Evolutionary conservation across 345 rosid species (phyloP), one percentile per base, ranked within the genome.

Genomic region (Rhizophora mangle): DNA sequence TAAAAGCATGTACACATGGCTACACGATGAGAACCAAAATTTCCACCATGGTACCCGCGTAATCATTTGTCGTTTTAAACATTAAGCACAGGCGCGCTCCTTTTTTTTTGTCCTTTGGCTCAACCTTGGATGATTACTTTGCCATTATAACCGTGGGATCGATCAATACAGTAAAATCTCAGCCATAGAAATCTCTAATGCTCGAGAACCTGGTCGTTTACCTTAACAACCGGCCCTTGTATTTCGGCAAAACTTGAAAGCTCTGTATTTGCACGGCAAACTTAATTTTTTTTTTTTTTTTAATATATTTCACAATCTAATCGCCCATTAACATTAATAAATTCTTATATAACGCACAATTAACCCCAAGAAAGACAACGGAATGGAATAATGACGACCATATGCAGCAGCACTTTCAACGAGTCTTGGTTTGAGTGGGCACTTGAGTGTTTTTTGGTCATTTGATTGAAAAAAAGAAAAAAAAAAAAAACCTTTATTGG

Each of bases 351-450:
- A 72, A 49, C 37, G 55, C 74, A 73, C 67, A 68, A 43, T 79
- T 67, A 71, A 78, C 77, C 80, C 76, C 83, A 71, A 73, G 37
- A 82, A 71, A 83, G 92, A 87, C 89, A 82, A 86, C 63, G 78
- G 70, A 62, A 77, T 37, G 64, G 83, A 83, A 85, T 82, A 58
- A 83, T 83, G 79, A 85, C 78, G 66, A 76, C 53, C 85, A 87
- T 86, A 82, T 87, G 86, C 87, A 70, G 86, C 87, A 70, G 68
- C 76, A 16, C 79, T 80, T 82, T 74, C 66, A 59, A 56, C 52
- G 67, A 64, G 72, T 60, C 57, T 62, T 67, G 62, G 63, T 79
- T 75, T 8, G 81, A 84, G 82, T 78, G 85, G 62, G 37, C 60
- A 83, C 65, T 83, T 74, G 70, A 65, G 72, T 67, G 32, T 36